Base-by-base conservation (phyloP, 768 basidiomycete species). In the Fibroporia radiculosa region DNA sequence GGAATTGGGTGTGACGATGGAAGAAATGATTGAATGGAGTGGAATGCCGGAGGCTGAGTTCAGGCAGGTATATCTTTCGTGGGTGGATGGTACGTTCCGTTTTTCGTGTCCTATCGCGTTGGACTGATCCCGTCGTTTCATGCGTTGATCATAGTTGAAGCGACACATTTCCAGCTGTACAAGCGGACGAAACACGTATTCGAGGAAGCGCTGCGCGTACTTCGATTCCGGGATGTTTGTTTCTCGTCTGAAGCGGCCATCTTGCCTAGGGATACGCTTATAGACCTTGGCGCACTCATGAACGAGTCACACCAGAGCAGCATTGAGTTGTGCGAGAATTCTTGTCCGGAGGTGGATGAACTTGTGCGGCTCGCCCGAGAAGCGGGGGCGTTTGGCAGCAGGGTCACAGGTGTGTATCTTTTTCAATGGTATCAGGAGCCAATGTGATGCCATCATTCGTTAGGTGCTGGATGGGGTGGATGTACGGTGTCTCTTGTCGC, bases 391-490 rank as follows among this genome's bases (percentile, higher is more conserved):
- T 75, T 80, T 51, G 92, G 91, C 5, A 82, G 81, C 52, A 75
- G 91, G 20, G 68, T 92, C n/a, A 93, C 92, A 16, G 88, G 88
- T 82, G 43, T 16, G 12, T 13, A 24, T 6, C 37, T 18, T 39
- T 13, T 44, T 8, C 29, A 12, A 18, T 38, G 38, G 16, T 48
- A 32, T 13, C 12, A 16, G 2, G 11, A 6, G 2, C 20, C 19
- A 13, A n/a, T 13, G 8, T 5, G 18, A 7, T 36, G 49, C 24
- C 33, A 41, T 20, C 36, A 23, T 19, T 24, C 27, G 12, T 37
- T 48, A 86, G 85, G 87, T 23, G 90, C 90, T 0, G 90, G 89
- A 3, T 95, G 90, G 90, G 92, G 92, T 28, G 91, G 91, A 4
- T 92, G 89, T 56, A 85, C 84, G 0, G 83, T 93, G 18, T 89